Evolutionary conservation across 108 stramenopile species (phyloP), one percentile per base, ranked within the genome.

Genomic region (Seminavis robusta): DNA sequence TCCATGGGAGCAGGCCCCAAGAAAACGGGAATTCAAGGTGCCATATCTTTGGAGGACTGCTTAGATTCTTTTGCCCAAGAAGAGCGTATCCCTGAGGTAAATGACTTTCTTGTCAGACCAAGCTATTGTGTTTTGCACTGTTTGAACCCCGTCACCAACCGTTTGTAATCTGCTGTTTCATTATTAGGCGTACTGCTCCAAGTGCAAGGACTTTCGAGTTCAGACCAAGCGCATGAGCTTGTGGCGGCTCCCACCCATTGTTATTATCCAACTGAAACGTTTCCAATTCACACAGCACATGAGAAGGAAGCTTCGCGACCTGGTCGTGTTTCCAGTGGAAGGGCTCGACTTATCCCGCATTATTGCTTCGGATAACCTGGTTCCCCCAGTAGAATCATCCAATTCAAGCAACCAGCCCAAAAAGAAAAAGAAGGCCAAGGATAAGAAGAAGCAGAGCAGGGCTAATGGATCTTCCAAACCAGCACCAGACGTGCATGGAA

Each of bases 201-300:
- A 78, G 39, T 98, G 98, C 75, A 86, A 93, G 61, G 91, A 95
- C 49, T 89, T 93, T 61, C 63, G 79, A 38, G 63, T 87, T 11
- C 90, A 90, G 60, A 94, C 84, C 26, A 94, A 95, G 60, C 63
- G 80, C 40, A 88, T 95, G 59, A 80, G 83, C 29, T 76, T 97
- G 10, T 97, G 97, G 96, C 73, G 88, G 51, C 67, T 92, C 36
- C 98, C 98, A 28, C 94, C 95, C 8, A 59, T 98, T 30, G 78
- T 97, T 34, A 94, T 98, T 31, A 87, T 97, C 44, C 96, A 97
- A 45, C 56, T 99, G 65, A 99, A 99, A 67, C 93, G 98, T 34
- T 97, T 99, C 66, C 94, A 95, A 42, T 90, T 81, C 57, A 87
- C 92, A n/a, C 73, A 81, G 38, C 77, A 79, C 33, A 91, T 90